A percentile compares a stretch with the other conserved stretches of the same genome.
Evolutionary conservation across 2,329 filamentous ascomycete genomes (phyloP).

Genomic region (Grosmannia serpens): DNA sequence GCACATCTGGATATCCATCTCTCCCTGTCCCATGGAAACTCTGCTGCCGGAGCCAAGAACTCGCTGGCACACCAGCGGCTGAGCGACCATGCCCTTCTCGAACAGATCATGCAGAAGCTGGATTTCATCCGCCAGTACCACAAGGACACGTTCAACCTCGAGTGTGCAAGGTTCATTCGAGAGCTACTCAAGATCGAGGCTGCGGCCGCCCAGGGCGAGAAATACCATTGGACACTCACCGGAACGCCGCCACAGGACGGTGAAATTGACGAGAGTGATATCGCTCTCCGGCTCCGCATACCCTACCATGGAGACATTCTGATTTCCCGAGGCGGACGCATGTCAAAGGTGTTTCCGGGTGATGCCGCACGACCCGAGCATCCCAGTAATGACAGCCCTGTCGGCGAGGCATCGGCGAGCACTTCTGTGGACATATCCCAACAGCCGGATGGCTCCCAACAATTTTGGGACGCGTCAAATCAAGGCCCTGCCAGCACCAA

Average conservation of each 20-base stretch:
- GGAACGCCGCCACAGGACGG: background rate
- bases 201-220: background rate
- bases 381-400: background rate
- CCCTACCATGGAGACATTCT: background rate
- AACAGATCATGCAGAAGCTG: background rate
- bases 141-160: background rate
- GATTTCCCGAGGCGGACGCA: background rate
- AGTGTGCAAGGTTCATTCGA: background rate
- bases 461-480: background rate
- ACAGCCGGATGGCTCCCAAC: background rate
- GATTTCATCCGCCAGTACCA: background rate
- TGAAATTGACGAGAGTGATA: background rate
- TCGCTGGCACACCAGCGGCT: background rate
- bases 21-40: background rate
- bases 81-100: background rate
- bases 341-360: background rate
- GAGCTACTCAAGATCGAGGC: background rate
- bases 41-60: background rate
- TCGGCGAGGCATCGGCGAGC: background rate
- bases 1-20: background rate
- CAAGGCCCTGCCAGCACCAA: background rate
- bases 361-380: background rate
- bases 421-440: background rate
- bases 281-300: background rate
- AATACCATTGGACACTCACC: background rate